Evolutionary conservation across 352 stramenopile species (phyloP), one percentile per base, ranked within the genome.

Genomic region (Globisporangium okanoganense): DNA sequence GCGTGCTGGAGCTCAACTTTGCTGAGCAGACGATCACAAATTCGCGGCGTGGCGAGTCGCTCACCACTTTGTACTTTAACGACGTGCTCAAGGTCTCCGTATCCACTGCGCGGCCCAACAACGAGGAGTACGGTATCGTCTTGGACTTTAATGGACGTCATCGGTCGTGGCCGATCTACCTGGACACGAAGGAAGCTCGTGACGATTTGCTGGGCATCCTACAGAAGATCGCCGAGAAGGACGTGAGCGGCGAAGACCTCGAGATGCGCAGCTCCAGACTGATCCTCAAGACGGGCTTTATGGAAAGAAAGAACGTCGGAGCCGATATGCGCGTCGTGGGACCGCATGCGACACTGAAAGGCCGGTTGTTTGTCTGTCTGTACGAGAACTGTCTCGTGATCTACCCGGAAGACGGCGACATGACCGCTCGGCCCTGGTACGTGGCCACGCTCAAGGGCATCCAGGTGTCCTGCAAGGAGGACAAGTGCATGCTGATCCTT

Each of bases 1-100:
- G 86, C 33, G 84, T 95, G 33, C 71, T 95, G 8, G 86, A 95
- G 60, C 68, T 95, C 20, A 95, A 95, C 45, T 95, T 95, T 70
- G 85, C 85, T 9, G 86, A 95, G 38, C 82, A 92, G 58, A 91
- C 82, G 0, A 82, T 95, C 61, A 89, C 75, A 8, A 90, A 89
- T 56, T 90, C 83, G 13, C 80, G 84, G 7, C 78, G 86, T 45
- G 84, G 86, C 9, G 84, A 95, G 41, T 89, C 83, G 6, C 66
- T 95, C 20, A 90, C 78, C 13, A 89, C 82, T 18, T 70, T 92
- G 31, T 74, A 87, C 56, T 95, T 95, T 52, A 82, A 78, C 3
- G 79, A 92, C 38, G 72, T 95, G 50, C 60, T 68, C 4, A 62
- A 65, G 3, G 79, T 89, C 22, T 78, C 75, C 1, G 55, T 67